Evolutionary conservation across 345 rosid genomes (phyloP).

Genomic region (Lepidium aucheri): DNA sequence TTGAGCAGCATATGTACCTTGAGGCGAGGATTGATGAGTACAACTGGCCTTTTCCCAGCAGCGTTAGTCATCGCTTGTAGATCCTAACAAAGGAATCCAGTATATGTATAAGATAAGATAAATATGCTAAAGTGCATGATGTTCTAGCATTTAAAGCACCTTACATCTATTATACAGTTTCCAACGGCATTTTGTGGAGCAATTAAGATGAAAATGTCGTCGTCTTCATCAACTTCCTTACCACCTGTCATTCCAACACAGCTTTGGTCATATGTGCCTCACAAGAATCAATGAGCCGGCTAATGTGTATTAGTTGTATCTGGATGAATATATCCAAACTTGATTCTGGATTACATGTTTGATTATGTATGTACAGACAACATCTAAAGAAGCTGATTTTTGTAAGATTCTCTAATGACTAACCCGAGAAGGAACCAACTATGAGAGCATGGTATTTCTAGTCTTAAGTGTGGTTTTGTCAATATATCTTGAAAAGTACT

Average conservation of each 20-base stretch:
- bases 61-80: constrained; percentile 87
- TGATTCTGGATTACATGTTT: not conserved
- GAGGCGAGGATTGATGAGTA: constrained; percentile 82
- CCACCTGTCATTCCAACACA: constrained; percentile 39
- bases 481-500: not conserved
- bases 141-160: constrained; percentile 6
- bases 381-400: not conserved
- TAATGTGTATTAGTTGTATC: not conserved
- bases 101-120: not conserved
- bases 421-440: not conserved
- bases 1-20: constrained; percentile 37
- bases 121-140: not conserved
- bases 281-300: not conserved
- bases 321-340: not conserved
- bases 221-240: constrained; percentile 75
- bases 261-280: constrained; percentile 5
- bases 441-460: not conserved
- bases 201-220: constrained; percentile 81
- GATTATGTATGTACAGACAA: not conserved
- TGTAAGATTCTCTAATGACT: not conserved
- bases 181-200: constrained; percentile 99
- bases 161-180: constrained; percentile 87
- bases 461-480: not conserved
- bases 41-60: constrained; percentile 80
- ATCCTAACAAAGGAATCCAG: constrained; percentile 40